These are phyloP conservation scores for Claviceps quebecensis DNA, from an alignment of 2,329 filamentous ascomycete genomes.

Conservation along the genomic window DNA sequence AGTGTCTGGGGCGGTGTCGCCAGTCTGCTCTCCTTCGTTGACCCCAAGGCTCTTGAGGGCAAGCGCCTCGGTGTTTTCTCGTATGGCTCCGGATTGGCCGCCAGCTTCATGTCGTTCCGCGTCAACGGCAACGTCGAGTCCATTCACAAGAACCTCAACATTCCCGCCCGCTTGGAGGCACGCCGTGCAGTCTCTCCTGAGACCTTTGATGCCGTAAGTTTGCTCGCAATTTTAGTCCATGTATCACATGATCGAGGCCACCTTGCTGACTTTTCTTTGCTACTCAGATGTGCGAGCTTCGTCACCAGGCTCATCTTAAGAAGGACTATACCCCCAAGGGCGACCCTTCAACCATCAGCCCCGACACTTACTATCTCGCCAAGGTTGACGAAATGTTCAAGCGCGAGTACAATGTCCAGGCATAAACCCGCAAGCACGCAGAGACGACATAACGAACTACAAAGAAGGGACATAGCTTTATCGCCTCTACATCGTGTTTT, in stretches of 20 bases:
- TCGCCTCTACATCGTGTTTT: conserved; percentile 4
- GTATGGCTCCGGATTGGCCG: conserved; percentile 62
- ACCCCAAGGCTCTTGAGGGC: conserved; percentile 48
- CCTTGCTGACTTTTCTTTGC: conserved; percentile 6
- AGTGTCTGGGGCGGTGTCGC: conserved; percentile 68
- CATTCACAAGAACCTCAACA: conserved; percentile 54
- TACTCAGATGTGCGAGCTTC: conserved; percentile 60
- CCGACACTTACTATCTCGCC: conserved; percentile 65
- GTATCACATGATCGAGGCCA: too few species aligned
- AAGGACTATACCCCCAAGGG: conserved; percentile 64
- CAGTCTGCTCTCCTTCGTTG: conserved; percentile 51
- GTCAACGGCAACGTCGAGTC: conserved; percentile 54
- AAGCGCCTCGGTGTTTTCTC: conserved; percentile 67
- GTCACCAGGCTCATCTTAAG: conserved; percentile 71
- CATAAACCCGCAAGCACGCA: conserved; percentile 27
- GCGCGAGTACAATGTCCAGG: conserved; percentile 63
- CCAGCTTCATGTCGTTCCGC: conserved; percentile 61
- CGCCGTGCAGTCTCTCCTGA: conserved; percentile 54
- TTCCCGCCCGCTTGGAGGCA: conserved; percentile 52
- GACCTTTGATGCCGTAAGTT: conserved; percentile 54
- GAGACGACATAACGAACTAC: neutral
- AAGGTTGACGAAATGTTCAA: conserved; percentile 79
- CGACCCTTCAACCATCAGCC: conserved; percentile 47
- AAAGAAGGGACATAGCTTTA: conserved; percentile 1
- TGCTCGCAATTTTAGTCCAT: too few species aligned